These are phyloP conservation scores for Acorus calamus DNA, from an alignment of 106 monocot genomes.

Conservation along the genomic window DNA sequence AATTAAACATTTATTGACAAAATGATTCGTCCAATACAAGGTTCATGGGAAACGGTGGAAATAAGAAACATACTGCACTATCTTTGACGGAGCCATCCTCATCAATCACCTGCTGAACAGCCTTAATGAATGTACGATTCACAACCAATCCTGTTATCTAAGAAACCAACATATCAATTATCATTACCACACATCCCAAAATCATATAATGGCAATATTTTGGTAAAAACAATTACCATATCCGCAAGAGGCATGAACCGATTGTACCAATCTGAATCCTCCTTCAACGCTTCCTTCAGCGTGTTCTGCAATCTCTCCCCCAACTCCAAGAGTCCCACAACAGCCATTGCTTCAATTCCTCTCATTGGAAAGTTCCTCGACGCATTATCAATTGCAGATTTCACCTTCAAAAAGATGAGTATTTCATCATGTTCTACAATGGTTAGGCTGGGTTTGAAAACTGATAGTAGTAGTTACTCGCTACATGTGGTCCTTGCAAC, in stretches of 20 bases:
- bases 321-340: slow-evolving; percentile 48
- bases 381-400: slow-evolving; percentile 56
- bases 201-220: too few species aligned
- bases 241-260: slow-evolving; percentile 52
- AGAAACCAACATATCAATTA: too few species aligned
- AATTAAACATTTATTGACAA: too few species aligned
- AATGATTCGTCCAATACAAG: too few species aligned
- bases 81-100: slow-evolving; percentile 80
- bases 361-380: slow-evolving; percentile 41
- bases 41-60: background rate
- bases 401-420: slow-evolving; percentile 31
- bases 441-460: too few species aligned
- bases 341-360: slow-evolving; percentile 58
- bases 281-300: slow-evolving; percentile 52
- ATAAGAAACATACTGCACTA: slow-evolving; percentile 45
- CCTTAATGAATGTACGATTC: slow-evolving; percentile 40
- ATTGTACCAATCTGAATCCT: slow-evolving; percentile 38
- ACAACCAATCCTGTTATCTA: slow-evolving; percentile 52
- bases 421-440: too few species aligned
- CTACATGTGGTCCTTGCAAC: too few species aligned
- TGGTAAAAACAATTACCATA: slow-evolving; percentile 26
- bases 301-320: slow-evolving; percentile 52
- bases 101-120: slow-evolving; percentile 54
- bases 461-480: too few species aligned
- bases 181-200: too few species aligned